Conservation (phyloP, 306 rosid species). For the Alnus glutinosa region DNA sequence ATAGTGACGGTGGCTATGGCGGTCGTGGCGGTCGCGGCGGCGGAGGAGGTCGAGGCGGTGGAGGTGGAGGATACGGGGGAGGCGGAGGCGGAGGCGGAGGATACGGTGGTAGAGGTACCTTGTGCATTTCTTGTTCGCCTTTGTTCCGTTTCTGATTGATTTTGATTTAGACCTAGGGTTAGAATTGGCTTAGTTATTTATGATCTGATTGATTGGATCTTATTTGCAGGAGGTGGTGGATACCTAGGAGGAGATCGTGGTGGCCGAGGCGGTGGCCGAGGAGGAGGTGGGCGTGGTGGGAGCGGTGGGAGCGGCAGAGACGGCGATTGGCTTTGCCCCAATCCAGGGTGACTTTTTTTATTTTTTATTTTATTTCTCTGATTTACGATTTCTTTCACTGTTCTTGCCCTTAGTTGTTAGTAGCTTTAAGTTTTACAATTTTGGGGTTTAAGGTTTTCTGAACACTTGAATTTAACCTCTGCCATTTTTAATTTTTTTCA, state of each 20-base stretch:
- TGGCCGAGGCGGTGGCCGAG: slow-evolving; percentile 61
- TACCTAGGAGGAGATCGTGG: slow-evolving; percentile 88
- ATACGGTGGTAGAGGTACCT: slow-evolving; percentile 74
- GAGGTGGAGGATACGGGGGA: slow-evolving; percentile 49
- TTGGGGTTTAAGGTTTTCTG: neutral
- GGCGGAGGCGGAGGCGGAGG: slow-evolving; percentile 39
- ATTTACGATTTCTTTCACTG: neutral
- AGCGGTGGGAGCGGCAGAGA: slow-evolving; percentile 94
- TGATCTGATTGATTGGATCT: slow-evolving; percentile 20
- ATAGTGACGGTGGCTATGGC: slow-evolving; percentile 39
- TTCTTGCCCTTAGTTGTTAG: neutral
- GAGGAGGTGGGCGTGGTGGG: slow-evolving; percentile 68
- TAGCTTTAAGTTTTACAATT: neutral
- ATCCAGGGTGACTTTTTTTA: slow-evolving; percentile 53
- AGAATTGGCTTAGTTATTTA: neutral
- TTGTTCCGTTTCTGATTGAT: neutral
- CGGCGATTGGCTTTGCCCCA: slow-evolving; percentile 98
- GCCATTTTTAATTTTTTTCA: neutral
- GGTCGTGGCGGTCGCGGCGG: slow-evolving; percentile 47
- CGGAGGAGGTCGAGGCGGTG: slow-evolving; percentile 37
- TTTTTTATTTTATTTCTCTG: neutral
- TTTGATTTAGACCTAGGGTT: neutral
- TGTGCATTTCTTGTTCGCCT: neutral
- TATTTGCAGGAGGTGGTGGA: slow-evolving; percentile 55
- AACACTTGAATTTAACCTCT: neutral